Conservation (phyloP, 331 rosid genomes). For the Pyracantha coccinea region DNA sequence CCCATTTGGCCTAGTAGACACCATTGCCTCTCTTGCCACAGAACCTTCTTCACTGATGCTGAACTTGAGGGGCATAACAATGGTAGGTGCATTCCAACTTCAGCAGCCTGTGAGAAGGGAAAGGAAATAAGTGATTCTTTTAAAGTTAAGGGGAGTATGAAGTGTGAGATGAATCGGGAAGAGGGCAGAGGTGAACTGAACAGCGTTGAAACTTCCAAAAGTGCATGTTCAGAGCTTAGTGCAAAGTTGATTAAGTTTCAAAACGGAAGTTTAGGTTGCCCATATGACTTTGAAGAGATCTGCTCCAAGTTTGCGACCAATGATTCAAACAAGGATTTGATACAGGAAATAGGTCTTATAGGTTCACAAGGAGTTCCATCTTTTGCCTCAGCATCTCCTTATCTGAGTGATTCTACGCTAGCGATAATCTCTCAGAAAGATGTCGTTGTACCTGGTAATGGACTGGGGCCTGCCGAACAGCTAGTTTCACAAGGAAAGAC, state of each 20-base stretch:
- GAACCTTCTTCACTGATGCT: conserved; percentile 44
- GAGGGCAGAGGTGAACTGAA: conserved; percentile 39
- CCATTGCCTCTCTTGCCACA: conserved; percentile 89
- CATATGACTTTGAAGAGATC: conserved; percentile 61
- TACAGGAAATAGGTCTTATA: conserved; percentile 76
- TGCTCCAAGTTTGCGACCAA: conserved; percentile 67
- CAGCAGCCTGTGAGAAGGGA: conserved; percentile 34
- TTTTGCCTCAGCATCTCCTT: conserved; percentile 48
- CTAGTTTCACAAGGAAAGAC: conserved; percentile 29
- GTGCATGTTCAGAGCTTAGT: conserved; percentile 36
- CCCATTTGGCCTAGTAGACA: conserved; percentile 71
- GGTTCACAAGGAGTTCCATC: conserved; percentile 66
- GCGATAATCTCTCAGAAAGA: conserved; percentile 33
- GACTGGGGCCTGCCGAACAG: conserved; percentile 29
- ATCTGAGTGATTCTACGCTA: conserved; percentile 37
- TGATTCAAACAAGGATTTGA: conserved; percentile 69
- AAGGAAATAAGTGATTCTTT: conserved; percentile 43
- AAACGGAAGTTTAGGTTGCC: conserved; percentile 53
- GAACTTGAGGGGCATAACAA: conserved; percentile 75
- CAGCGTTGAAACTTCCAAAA: conserved; percentile 25
- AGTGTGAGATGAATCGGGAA: conserved; percentile 35
- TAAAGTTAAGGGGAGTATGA: not conserved
- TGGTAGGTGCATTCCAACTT: conserved; percentile 55
- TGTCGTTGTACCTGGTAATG: conserved; percentile 21
- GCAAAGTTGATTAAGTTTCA: conserved; percentile 67